phyloP scores from a whole-genome alignment of 768 basidiomycete species.

The Psilocybe cubensis region DNA sequence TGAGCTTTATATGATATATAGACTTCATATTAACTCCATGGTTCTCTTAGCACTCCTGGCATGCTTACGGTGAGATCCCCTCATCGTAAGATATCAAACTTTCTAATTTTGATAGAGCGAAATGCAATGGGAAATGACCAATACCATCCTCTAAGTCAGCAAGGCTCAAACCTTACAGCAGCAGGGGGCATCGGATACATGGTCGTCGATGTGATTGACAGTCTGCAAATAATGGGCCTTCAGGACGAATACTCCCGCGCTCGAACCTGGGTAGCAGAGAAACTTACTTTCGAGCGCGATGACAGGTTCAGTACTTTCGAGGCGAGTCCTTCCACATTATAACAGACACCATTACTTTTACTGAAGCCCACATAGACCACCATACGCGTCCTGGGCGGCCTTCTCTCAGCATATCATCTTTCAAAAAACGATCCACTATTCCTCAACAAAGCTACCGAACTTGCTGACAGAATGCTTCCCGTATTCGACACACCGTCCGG shows the following conservation, averaged over 20 bases:
- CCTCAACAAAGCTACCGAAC: constrained; percentile 77
- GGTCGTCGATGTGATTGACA: constrained; percentile 87
- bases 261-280: constrained; percentile 71
- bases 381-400: constrained; percentile 89
- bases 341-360: not conserved
- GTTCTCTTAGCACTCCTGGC: constrained; percentile 74
- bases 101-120: constrained; percentile 51
- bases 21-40: not conserved
- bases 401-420: constrained; percentile 85
- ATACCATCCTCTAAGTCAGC: constrained; percentile 81
- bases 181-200: constrained; percentile 89
- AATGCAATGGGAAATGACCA: constrained; percentile 94
- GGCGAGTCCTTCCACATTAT: constrained; percentile 45
- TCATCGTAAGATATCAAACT: not conserved
- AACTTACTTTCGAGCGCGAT: constrained; percentile 77
- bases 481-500: constrained; percentile 84
- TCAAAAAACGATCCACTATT: constrained; percentile 69
- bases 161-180: constrained; percentile 76
- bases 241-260: constrained; percentile 79
- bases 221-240: constrained; percentile 85
- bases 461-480: constrained; percentile 84
- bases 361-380: constrained; percentile 63
- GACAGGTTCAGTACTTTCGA: constrained; percentile 89
- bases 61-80: constrained; percentile 67
- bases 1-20: constrained; percentile 26